A percentile compares a stretch with the other conserved stretches of the same genome.
These are phyloP conservation scores for Sanghuangporus sanghuang DNA, from an alignment of 1,284 basidiomycete species.

Conservation along the genomic window DNA sequence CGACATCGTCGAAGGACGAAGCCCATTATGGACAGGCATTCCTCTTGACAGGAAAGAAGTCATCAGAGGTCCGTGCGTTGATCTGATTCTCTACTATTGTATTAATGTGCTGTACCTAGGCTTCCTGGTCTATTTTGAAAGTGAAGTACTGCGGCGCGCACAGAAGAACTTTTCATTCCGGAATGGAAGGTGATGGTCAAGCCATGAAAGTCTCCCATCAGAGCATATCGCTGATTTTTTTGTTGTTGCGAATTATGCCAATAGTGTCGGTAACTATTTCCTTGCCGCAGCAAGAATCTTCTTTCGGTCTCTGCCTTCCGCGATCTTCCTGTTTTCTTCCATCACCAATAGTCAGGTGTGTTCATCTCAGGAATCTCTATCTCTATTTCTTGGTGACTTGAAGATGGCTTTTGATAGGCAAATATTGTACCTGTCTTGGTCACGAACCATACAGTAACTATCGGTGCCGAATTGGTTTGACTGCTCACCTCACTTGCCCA, in stretches of 20 bases:
- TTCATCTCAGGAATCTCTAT: neutral
- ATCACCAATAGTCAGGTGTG: constrained; percentile 72
- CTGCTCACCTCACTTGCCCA: constrained; percentile 4
- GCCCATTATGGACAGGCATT: constrained; percentile 82
- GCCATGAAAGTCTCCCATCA: constrained; percentile 1
- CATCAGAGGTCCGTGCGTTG: constrained; percentile 59
- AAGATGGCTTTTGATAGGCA: constrained; percentile 39
- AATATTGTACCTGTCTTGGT: constrained; percentile 87
- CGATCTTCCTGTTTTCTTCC: constrained; percentile 93
- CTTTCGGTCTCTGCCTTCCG: constrained; percentile 87
- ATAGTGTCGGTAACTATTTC: constrained; percentile 84
- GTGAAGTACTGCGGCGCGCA: constrained; percentile 78
- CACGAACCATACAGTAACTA: constrained; percentile 96
- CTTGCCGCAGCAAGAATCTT: constrained; percentile 82
- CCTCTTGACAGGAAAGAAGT: constrained; percentile 90
- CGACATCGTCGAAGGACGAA: constrained; percentile 88
- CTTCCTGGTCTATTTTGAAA: constrained; percentile 88
- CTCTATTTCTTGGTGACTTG: neutral
- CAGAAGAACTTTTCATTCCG: constrained; percentile 91
- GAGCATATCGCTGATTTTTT: neutral
- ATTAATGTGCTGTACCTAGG: constrained; percentile 39
- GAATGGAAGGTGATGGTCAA: constrained; percentile 61
- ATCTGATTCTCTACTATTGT: neutral
- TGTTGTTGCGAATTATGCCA: constrained; percentile 6
- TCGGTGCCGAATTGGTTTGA: constrained; percentile 86